Evolutionary conservation across 306 rosid genomes (phyloP), one percentile per base, ranked within the genome.

Genomic region (barrel medic (Medicago truncatula)): DNA sequence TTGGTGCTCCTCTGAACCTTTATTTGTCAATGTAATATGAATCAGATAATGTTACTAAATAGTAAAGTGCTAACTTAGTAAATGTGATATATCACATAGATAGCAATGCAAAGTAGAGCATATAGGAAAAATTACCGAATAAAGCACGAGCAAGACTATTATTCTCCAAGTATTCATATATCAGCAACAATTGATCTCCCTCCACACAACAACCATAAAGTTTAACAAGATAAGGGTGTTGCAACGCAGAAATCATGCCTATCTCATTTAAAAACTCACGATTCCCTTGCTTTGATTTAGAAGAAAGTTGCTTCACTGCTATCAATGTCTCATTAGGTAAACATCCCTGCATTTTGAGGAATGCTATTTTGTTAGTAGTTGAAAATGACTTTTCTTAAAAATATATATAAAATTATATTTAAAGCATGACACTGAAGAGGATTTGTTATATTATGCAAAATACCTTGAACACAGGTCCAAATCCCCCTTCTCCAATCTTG

Each of bases 401-500:
- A 39, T 6, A 66, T 17, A 40, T 10, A 16, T 41, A 46, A 13
- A 4, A 21, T 67, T 23, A 44, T 67, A 13, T 8, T 46, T 13
- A 67, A 23, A 13, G 1, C 21, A 46, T 46, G 15, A 8, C 14
- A 44, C 41, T 25, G 5, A 25, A 44, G 50, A 40, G 6, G 17
- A 65, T 40, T 67, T 67, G 20, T 20, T 41, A 20, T 8, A 3
- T 21, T 21, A 49, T 31, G 6, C 21, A 28, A 49, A 65, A 59
- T 82, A 88, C 93, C 93, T 88, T 90, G 75, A 65, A 90, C 47
- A 90, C 91, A 8, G 84, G 77, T 50, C 92, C 92, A 78, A 90
- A 90, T 60, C 91, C 96, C 66, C 96, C 93, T 75, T 90, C 96
- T 15, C 92, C 92, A 70, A 90, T 81, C 83, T 90, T 90, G 60